A percentile compares a stretch with the other conserved stretches of the same genome.
Evolutionary conservation across 345 rosid species (phyloP).

Genomic region (Salix exigua): DNA sequence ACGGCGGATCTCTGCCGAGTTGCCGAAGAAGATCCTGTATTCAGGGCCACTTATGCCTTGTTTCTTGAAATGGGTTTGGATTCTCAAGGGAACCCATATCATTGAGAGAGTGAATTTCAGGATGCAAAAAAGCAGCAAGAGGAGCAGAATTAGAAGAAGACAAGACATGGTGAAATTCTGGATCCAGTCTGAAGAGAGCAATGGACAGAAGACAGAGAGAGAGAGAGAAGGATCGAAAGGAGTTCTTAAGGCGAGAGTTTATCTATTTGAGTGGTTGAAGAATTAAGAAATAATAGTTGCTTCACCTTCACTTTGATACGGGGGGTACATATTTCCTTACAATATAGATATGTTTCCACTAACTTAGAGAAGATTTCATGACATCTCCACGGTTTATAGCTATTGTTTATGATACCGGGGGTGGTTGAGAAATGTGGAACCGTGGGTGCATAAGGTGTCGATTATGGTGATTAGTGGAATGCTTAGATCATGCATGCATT

Average conservation of each 20-base stretch:
- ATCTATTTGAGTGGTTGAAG: not conserved
- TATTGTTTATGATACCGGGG: not conserved
- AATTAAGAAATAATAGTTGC: not conserved
- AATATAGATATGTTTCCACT: too few relatives aligned
- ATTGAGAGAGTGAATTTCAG: constrained; percentile 29
- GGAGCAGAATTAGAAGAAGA: constrained; percentile 18
- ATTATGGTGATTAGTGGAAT: not conserved
- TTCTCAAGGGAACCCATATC: constrained; percentile 54
- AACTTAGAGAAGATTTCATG: too few relatives aligned
- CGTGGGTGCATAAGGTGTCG: not conserved
- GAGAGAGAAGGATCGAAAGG: not conserved
- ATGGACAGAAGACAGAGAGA: not conserved
- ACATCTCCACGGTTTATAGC: too few relatives aligned
- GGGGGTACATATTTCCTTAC: too few relatives aligned
- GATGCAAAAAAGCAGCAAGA: constrained; percentile 24
- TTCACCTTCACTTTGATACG: too few relatives aligned
- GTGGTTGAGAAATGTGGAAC: not conserved
- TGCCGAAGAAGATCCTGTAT: constrained; percentile 55
- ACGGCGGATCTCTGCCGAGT: constrained; percentile 48
- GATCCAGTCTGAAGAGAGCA: not conserved
- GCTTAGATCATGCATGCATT: too few relatives aligned
- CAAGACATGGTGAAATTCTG: constrained; percentile 1
- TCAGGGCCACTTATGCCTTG: constrained; percentile 55
- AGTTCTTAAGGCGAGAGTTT: not conserved
- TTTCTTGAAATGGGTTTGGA: constrained; percentile 53